phyloP scores from a whole-genome alignment of 805 yeast genomes.

The Komagataella ulmi region DNA sequence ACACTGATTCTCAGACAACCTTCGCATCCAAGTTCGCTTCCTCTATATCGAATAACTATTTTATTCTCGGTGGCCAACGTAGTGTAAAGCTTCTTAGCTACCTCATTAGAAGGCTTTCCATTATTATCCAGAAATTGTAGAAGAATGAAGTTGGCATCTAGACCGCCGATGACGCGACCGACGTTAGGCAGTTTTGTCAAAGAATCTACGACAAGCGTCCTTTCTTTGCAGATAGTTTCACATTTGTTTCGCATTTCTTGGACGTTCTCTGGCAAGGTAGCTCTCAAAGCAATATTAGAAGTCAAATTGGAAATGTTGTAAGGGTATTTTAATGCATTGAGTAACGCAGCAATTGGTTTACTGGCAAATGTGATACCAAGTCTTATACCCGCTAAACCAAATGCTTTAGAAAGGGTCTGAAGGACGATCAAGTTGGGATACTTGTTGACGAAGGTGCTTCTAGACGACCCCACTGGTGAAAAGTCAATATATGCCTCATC shows the following conservation, averaged over 20 bases:
- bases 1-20: constrained; percentile 84
- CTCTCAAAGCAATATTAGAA: constrained; percentile 61
- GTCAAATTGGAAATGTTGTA: constrained; percentile 83
- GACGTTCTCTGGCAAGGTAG: constrained; percentile 48
- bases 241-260: constrained; percentile 44
- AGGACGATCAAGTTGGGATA: constrained; percentile 76
- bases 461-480: constrained; percentile 50
- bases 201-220: constrained; percentile 36
- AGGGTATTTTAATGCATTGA: constrained; percentile 92
- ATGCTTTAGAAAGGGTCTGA: constrained; percentile 89
- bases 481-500: constrained; percentile 97
- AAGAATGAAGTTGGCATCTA: constrained; percentile 77
- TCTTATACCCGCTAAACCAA: constrained; percentile 92
- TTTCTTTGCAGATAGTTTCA: constrained; percentile 35
- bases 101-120: constrained; percentile 52
- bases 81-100: constrained; percentile 56
- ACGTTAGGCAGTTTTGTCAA: constrained; percentile 47
- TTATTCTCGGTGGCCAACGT: constrained; percentile 56
- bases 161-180: constrained; percentile 69
- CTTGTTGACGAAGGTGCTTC: constrained; percentile 66
- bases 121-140: constrained; percentile 50
- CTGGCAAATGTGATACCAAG: constrained; percentile 69
- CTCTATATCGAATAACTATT: constrained; percentile 87
- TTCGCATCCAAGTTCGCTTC: constrained; percentile 75
- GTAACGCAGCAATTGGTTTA: constrained; percentile 42